Conservation (phyloP, 148 eudicot genomes). For the Rhododendron vialii region DNA sequence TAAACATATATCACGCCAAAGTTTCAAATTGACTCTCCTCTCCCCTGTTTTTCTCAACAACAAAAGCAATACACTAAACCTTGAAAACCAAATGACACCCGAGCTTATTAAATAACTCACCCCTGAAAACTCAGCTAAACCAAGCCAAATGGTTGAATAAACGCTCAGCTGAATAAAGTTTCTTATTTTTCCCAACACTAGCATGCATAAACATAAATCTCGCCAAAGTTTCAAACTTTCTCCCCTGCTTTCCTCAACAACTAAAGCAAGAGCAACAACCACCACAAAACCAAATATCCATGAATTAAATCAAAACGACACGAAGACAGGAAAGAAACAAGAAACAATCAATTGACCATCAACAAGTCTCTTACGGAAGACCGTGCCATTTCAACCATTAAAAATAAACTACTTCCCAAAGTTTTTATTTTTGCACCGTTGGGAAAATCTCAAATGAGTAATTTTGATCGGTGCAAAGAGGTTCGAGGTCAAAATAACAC, state of each 20-base stretch:
- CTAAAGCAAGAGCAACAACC: neutral
- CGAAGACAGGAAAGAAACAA: neutral
- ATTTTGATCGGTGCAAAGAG: neutral
- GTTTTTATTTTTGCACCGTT: neutral
- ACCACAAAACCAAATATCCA: constrained; percentile 1
- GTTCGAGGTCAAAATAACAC: neutral
- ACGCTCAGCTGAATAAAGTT: neutral
- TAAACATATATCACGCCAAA: neutral
- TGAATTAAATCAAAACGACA: neutral
- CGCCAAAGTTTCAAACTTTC: neutral
- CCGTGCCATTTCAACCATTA: neutral
- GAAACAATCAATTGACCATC: neutral
- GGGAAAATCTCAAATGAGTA: neutral
- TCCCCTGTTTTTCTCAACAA: neutral
- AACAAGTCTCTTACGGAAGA: neutral
- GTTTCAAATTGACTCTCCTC: neutral
- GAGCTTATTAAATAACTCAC: neutral
- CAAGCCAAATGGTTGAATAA: neutral
- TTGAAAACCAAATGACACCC: neutral
- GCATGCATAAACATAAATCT: neutral
- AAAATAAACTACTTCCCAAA: neutral
- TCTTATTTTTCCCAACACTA: neutral
- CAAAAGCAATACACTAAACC: neutral
- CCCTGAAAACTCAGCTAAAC: neutral
- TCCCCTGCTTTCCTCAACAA: neutral